Base-by-base conservation (phyloP, 306 rosid genomes). In the Quercus variabilis region DNA sequence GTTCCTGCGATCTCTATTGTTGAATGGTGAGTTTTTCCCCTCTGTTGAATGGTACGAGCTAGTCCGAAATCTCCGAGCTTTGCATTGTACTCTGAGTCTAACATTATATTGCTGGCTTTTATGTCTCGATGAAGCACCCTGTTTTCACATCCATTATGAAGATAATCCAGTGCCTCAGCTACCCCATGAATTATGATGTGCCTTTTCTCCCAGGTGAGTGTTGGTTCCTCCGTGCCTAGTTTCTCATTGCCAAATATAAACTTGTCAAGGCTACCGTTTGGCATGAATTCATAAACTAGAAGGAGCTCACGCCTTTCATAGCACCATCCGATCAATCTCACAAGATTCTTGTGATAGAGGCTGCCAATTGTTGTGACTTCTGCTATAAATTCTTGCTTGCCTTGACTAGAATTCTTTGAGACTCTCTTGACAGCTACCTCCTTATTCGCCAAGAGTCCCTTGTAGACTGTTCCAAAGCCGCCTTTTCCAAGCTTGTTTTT, bases 1-100 rank as follows among this genome's bases (percentile, higher is more conserved):
- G 98, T 93, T 19, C 98, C 98, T 6, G 94, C 97, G 21, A 93
- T 88, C 54, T 86, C 93, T 49, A 79, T 88, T 2, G 97, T 93
- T 0, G 96, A 86, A 71, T 93, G 94, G 72, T 91, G 98, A 11
- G 93, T 81, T 58, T 85, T 80, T 21, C 87, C 84, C 6, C 86
- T 81, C 54, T 86, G 63, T 33, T 79, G 91, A 77, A 91, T 86
- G 5, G 87, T 84, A 1, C 97, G 78, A 1, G 98, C 98, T 55
- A 93, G 55, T 14, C 98, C 98, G 15, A 93, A 93, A 58, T 93
- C 98, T 3, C 97, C 97, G n/a, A 93, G 60, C 76, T 82, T 87
- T 0, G 94, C 88, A 3, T 60, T 79, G 81, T 84, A 93, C 9
- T 85, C 88, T 0, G 85, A 84, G 72, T 89, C 97, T 76, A 93